Evolutionary conservation across 257 asterid species (phyloP).

Genomic region (Vinca minor): DNA sequence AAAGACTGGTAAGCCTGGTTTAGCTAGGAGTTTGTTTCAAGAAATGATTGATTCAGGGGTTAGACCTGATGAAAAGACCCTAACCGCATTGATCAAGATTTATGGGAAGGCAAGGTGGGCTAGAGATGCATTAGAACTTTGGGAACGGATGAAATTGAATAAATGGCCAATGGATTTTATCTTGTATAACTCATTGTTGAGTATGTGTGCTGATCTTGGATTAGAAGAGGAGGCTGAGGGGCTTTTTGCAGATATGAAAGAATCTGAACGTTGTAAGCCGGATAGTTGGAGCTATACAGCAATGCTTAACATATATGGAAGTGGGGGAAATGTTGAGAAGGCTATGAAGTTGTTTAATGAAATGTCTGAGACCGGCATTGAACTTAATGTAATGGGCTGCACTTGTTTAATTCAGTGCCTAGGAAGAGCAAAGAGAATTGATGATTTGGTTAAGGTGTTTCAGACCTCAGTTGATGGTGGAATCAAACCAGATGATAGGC

Average conservation of each 20-base stretch:
- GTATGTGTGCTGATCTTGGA: conserved; percentile 97
- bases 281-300: conserved; percentile 89
- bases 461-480: conserved; percentile 44
- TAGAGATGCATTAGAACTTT: conserved; percentile 68
- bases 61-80: conserved; percentile 62
- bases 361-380: conserved; percentile 44
- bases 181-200: conserved; percentile 69
- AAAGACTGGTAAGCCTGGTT: conserved; percentile 80
- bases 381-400: conserved; percentile 85
- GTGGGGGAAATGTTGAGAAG: conserved; percentile 68
- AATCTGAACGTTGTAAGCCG: conserved; percentile 42
- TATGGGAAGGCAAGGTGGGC: conserved; percentile 96
- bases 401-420: conserved; percentile 85
- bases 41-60: conserved; percentile 83
- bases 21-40: conserved; percentile 77
- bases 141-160: conserved; percentile 75
- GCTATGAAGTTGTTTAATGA: conserved; percentile 76
- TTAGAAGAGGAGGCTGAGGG: conserved; percentile 75
- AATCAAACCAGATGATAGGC: conserved; percentile 77
- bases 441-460: conserved; percentile 66
- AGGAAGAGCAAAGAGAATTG: conserved; percentile 63
- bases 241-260: conserved; percentile 72
- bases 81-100: conserved; percentile 77
- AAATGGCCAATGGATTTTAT: conserved; percentile 91
- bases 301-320: conserved; percentile 81